These are phyloP conservation scores for Dictyostelium discoideum DNA, from an alignment of 78 protist genomes.

Conservation along the genomic window DNA sequence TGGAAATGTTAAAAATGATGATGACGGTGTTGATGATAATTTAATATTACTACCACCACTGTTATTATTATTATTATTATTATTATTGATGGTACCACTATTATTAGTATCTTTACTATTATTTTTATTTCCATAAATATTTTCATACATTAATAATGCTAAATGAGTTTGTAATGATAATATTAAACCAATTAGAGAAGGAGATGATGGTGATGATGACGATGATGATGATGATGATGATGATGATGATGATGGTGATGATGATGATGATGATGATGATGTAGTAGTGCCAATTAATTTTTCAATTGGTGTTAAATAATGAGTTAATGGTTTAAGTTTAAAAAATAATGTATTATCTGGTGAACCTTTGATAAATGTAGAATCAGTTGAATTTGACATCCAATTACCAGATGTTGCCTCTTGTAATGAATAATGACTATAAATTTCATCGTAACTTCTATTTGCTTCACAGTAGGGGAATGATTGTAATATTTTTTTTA, in stretches of 20 bases:
- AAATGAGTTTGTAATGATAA: not conserved
- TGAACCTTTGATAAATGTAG: not conserved
- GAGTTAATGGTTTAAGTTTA: constrained; percentile 32
- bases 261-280: not conserved
- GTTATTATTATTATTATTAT: not conserved
- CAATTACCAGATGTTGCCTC: constrained; percentile 45
- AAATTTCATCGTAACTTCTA: not conserved
- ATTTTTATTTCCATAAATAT: not conserved
- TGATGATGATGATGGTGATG: not conserved
- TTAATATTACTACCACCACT: not conserved
- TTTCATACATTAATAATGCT: not conserved
- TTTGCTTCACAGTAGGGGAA: not conserved
- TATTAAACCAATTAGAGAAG: not conserved
- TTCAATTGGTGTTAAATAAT: constrained; percentile 21
- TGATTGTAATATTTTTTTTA: not conserved
- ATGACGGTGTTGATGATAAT: not conserved
- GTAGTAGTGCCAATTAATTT: not conserved
- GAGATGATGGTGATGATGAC: not conserved
- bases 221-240: not conserved
- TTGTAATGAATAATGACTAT: constrained; percentile 39
- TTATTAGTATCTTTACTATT: not conserved
- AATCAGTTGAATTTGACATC: constrained; percentile 23
- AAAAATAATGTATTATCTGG: constrained; percentile 33
- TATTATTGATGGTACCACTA: too few relatives aligned
- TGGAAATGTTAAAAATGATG: not conserved